These are phyloP conservation scores for Setomelanomma holmii DNA, from an alignment of 2,329 filamentous ascomycete species.

Conservation along the genomic window DNA sequence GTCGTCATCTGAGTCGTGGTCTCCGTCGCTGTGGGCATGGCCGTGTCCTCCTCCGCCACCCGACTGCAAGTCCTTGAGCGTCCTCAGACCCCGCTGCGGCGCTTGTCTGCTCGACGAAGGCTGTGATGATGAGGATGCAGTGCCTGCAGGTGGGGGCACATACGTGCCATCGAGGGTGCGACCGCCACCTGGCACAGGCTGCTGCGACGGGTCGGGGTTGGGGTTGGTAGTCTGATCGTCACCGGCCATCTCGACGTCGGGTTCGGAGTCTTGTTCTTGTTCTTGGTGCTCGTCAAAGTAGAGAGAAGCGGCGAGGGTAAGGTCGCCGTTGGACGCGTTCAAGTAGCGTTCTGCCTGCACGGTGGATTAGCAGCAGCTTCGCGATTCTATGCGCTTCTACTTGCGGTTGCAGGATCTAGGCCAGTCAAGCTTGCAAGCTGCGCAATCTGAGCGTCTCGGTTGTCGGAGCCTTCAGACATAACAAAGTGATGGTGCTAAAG, in stretches of 20 bases:
- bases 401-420: conserved; percentile 41
- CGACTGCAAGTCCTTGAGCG: conserved; percentile 55
- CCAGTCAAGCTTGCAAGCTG: conserved; percentile 46
- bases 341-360: conserved; percentile 54
- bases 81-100: conserved; percentile 49
- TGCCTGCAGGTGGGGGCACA: conserved; percentile 34
- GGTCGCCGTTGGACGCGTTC: conserved; percentile 53
- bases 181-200: conserved; percentile 39
- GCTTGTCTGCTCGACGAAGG: conserved; percentile 32
- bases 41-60: conserved; percentile 53
- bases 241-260: conserved; percentile 45
- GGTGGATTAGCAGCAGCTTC: conserved; percentile 31
- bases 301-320: conserved; percentile 54
- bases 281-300: conserved; percentile 51
- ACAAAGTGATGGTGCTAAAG: conserved; percentile 3
- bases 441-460: conserved; percentile 45
- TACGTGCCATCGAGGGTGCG: conserved; percentile 47
- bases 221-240: conserved; percentile 34
- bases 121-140: conserved; percentile 31
- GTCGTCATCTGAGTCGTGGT: conserved; percentile 66
- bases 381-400: conserved; percentile 39
- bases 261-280: conserved; percentile 22
- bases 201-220: conserved; percentile 26
- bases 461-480: conserved; percentile 43
- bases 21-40: conserved; percentile 57